Base-by-base conservation (phyloP, 176 grass and related monocot genomes). In the Pontederia paniculata region DNA sequence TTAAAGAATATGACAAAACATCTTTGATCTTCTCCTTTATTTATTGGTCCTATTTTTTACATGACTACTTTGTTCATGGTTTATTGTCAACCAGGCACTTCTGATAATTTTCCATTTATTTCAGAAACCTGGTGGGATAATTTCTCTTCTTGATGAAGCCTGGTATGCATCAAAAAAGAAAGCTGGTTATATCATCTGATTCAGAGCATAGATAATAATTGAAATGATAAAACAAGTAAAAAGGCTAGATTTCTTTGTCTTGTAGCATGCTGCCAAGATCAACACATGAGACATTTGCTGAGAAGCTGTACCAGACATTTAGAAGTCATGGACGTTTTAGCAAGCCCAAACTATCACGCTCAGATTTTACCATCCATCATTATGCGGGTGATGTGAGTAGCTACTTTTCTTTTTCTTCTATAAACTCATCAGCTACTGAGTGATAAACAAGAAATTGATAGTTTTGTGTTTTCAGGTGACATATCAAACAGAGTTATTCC, bases 111-210 rank as follows among this genome's bases (percentile, higher is more conserved):
- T 37, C 50, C 59, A 21, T 51, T 37, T 43, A 62, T 74, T 50
- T 88, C 80, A 98, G 93, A 98, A 98, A 98, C 86, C 93, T 50
- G 93, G 93, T 78, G 93, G 93, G 61, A 98, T 98, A 66, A 80
- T 98, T 66, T 60, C 93, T 73, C 93, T 98, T 74, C 80, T 98
- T 49, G 86, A 98, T 72, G 93, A 98, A 71, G 87, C 86, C 66
- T 98, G 93, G 93, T 97, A 78, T 63, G 86, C 48, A 18, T 63
- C 42, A 62, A 17, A 44, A 46, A 5, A 62, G 1, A 12, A 20
- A 2, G 12, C 4, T 21, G 21, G 47, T 63, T 23, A n/a, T 47
- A 22, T 21, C 16, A 48, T 46, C 46, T 62, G 3, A 22, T 63
- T 21, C 14, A 17, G 2, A 48, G 14, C 47, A 21, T 21, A 23